phyloP scores from a whole-genome alignment of 805 yeast species.

The Metschnikowia kofuensis region DNA sequence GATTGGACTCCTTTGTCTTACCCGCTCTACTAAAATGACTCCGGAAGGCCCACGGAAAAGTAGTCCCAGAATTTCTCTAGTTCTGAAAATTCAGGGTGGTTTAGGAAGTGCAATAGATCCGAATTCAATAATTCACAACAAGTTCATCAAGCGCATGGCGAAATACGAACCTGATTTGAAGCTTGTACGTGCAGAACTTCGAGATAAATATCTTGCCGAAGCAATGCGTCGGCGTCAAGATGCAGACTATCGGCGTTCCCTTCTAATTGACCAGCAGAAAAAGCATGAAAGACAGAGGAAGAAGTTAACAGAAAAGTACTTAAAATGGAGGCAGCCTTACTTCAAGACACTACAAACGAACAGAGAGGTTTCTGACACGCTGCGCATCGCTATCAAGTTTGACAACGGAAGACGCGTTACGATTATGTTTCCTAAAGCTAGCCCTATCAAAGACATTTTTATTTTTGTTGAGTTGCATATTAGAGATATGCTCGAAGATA shows the following conservation, averaged over 20 bases:
- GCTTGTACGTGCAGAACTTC: constrained; percentile 59
- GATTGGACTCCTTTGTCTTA: constrained; percentile 70
- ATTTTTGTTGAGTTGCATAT: constrained; percentile 31
- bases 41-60: constrained; percentile 54
- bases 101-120: constrained; percentile 40
- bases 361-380: constrained; percentile 24
- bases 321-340: constrained; percentile 28
- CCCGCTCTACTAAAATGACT: constrained; percentile 52
- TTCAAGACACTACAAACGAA: constrained; percentile 23
- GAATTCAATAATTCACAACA: constrained; percentile 31
- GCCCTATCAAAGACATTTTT: constrained; percentile 30
- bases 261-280: constrained; percentile 62
- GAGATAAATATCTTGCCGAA: constrained; percentile 56
- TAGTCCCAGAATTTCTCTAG: constrained; percentile 56
- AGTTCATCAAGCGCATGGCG: constrained; percentile 45
- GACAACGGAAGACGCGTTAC: constrained; percentile 58
- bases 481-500: constrained; percentile 40
- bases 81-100: constrained; percentile 64
- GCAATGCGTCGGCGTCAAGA: constrained; percentile 71
- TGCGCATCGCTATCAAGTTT: constrained; percentile 70
- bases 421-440: constrained; percentile 28
- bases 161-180: constrained; percentile 62
- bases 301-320: constrained; percentile 36
- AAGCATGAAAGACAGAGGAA: constrained; percentile 27
- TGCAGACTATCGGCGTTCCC: constrained; percentile 66